Base-by-base conservation (phyloP, 2,329 filamentous ascomycete genomes). In the Stenocarpella maydis region DNA sequence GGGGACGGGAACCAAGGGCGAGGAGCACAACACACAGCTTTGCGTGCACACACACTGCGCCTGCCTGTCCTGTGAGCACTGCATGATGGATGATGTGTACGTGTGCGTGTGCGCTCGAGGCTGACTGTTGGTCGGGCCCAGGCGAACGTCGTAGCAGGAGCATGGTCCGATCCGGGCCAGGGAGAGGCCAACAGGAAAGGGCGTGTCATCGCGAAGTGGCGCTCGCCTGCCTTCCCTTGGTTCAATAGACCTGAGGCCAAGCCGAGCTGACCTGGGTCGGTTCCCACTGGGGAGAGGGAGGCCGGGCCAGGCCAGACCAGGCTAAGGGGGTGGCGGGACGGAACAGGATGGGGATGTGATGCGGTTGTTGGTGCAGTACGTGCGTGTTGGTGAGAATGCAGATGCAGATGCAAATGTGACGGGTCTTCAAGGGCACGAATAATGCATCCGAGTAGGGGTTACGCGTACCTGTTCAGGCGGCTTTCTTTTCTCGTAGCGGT, bases 391-490 rank as follows among this genome's bases (percentile, higher is more conserved):
- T 47, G n/a, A n/a, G n/a, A 19, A 19, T 47, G 41, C 34, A 12
- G 34, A 37, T 37, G 34, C 34, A 37, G 12, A 37, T 61, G 41
- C 26, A 34, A 47, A 10, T 47, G 41, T 31, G 37, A 61, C 15
- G 41, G 19, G 26, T 7, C 53, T 21, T 58, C 21, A n/a, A 58
- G 14, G n/a, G 41, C 41, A 61, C 34, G 26, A 24, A 60, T 14
- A 24, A 60, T 14, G 39, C 4, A 31, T 45, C 39, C 17, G 55
- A 14, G 17, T 7, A 21, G 31, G 14, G 58, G 41, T 61, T 61
- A 47, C 55, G 55, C 58, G 58, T 61, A 47, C 41, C 58, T 61
- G 58, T 61, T 47, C 41, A 61, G 58, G 47, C 58, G 58, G 26
- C 24, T 17, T 34, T 26, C 34, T 28, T 61, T 26, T 34, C 31